phyloP scores from a whole-genome alignment of 2,329 filamentous ascomycete genomes.

The Neopestalotiopsis sp. region DNA sequence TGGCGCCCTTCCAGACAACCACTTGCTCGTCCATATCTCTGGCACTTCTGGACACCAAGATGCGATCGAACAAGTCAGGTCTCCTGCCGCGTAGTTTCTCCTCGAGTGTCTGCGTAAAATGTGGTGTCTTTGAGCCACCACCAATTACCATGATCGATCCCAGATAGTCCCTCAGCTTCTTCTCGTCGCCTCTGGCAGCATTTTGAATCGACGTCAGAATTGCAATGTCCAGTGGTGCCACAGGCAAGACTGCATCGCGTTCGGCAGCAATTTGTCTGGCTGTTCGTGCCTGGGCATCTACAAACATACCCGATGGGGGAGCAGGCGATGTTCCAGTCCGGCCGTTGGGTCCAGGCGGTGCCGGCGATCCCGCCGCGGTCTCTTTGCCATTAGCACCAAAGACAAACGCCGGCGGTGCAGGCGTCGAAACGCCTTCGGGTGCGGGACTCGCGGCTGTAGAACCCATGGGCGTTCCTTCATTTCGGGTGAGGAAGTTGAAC shows the following conservation, averaged over 20 bases:
- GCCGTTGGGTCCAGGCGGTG: slow-evolving; percentile 50
- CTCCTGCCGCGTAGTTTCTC: slow-evolving; percentile 74
- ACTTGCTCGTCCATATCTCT: slow-evolving; percentile 96
- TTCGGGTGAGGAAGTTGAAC: slow-evolving; percentile 73
- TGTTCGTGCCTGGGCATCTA: slow-evolving; percentile 58
- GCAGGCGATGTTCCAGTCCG: slow-evolving; percentile 56
- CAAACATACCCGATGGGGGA: slow-evolving; percentile 50
- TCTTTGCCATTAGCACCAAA: slow-evolving; percentile 56
- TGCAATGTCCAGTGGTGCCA: slow-evolving; percentile 84
- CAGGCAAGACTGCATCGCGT: slow-evolving; percentile 80
- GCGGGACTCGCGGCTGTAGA: slow-evolving; percentile 88
- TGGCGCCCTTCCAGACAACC: slow-evolving; percentile 97
- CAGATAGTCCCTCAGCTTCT: slow-evolving; percentile 88
- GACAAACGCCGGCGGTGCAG: slow-evolving; percentile 61
- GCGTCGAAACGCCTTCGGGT: slow-evolving; percentile 77
- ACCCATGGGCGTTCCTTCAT: slow-evolving; percentile 79
- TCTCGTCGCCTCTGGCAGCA: slow-evolving; percentile 86
- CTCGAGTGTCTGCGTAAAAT: slow-evolving; percentile 84
- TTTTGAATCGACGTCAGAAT: slow-evolving; percentile 90
- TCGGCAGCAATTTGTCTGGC: slow-evolving; percentile 65
- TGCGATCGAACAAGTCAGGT: slow-evolving; percentile 64
- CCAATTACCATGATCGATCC: slow-evolving; percentile 91
- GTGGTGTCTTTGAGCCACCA: slow-evolving; percentile 80
- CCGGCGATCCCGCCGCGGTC: slow-evolving; percentile 56
- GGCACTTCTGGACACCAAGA: slow-evolving; percentile 73